Evolutionary conservation across 331 rosid genomes (phyloP).

Genomic region (Erythrophleum ivorense): DNA sequence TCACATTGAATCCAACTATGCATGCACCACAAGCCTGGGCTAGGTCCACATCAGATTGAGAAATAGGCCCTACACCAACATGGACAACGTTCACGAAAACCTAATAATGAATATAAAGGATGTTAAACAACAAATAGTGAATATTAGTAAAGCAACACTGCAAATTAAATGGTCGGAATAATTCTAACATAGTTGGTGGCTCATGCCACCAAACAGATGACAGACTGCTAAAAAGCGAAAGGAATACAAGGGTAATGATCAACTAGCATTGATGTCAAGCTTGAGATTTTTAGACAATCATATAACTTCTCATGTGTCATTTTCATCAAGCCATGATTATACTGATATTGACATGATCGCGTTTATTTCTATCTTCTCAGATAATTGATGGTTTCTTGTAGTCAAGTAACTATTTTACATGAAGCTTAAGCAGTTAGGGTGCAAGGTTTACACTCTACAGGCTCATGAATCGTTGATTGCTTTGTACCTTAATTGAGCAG

Average conservation of each 20-base stretch:
- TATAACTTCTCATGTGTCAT: not conserved
- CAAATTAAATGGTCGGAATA: slow-evolving; percentile 12
- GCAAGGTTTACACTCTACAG: not conserved
- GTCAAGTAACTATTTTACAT: not conserved
- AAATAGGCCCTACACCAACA: slow-evolving; percentile 89
- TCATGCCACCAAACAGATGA: not conserved
- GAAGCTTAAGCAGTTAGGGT: slow-evolving; percentile 14
- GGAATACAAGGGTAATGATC: not conserved
- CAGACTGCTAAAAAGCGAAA: not conserved
- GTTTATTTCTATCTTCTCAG: slow-evolving; percentile 1
- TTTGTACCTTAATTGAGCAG: not conserved
- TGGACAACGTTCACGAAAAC: slow-evolving; percentile 82
- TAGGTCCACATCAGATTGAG: slow-evolving; percentile 87
- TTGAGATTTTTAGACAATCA: not conserved
- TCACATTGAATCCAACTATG: slow-evolving; percentile 87
- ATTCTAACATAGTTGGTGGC: not conserved
- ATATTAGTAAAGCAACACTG: slow-evolving; percentile 26
- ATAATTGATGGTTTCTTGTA: not conserved
- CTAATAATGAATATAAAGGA: slow-evolving; percentile 51
- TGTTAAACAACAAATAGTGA: slow-evolving; percentile 33
- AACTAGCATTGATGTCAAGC: not conserved
- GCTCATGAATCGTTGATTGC: not conserved
- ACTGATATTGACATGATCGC: not conserved
- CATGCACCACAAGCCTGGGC: slow-evolving; percentile 98
- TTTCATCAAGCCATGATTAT: slow-evolving; percentile 14